phyloP scores from a whole-genome alignment of 2,329 filamentous ascomycete species.

The Tolypocladium amazonense region DNA sequence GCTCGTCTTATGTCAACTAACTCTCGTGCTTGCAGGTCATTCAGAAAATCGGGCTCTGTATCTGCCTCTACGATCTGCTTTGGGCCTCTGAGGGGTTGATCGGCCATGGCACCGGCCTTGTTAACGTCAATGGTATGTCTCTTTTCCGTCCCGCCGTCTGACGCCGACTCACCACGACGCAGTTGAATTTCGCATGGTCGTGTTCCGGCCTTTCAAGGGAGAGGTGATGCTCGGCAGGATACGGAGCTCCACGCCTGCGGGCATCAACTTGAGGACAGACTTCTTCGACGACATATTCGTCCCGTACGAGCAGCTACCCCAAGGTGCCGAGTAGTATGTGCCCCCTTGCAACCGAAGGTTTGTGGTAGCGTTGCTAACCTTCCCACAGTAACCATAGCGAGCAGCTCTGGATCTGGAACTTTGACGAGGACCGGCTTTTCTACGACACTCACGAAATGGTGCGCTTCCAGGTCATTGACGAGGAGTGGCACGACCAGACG shows the following conservation, averaged over 20 bases:
- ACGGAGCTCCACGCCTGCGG: slow-evolving; percentile 58
- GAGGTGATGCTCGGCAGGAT: slow-evolving; percentile 85
- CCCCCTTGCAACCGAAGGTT: not conserved
- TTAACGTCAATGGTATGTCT: slow-evolving; percentile 77
- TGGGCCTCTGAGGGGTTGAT: slow-evolving; percentile 89
- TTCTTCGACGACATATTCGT: slow-evolving; percentile 94
- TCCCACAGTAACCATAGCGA: slow-evolving; percentile 57
- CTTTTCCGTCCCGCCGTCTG: not conserved
- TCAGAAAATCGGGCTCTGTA: slow-evolving; percentile 86
- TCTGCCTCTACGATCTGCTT: slow-evolving; percentile 85
- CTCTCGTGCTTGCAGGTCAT: slow-evolving; percentile 48
- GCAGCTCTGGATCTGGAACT: slow-evolving; percentile 75
- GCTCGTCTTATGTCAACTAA: not conserved
- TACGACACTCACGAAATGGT: slow-evolving; percentile 88
- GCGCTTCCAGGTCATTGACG: slow-evolving; percentile 72
- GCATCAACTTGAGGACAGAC: slow-evolving; percentile 71
- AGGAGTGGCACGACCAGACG: slow-evolving; percentile 86
- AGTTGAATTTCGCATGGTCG: slow-evolving; percentile 89
- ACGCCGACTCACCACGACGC: not conserved
- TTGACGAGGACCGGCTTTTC: slow-evolving; percentile 63
- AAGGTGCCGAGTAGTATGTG: slow-evolving; percentile 64
- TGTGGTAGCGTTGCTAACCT: not conserved
- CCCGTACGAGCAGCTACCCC: slow-evolving; percentile 61
- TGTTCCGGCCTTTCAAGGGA: slow-evolving; percentile 92
- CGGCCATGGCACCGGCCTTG: slow-evolving; percentile 80